A percentile compares a stretch with the other conserved stretches of the same genome.
These are phyloP conservation scores for Nicotiana undulata DNA, from an alignment of 257 asterid genomes.

Conservation along the genomic window DNA sequence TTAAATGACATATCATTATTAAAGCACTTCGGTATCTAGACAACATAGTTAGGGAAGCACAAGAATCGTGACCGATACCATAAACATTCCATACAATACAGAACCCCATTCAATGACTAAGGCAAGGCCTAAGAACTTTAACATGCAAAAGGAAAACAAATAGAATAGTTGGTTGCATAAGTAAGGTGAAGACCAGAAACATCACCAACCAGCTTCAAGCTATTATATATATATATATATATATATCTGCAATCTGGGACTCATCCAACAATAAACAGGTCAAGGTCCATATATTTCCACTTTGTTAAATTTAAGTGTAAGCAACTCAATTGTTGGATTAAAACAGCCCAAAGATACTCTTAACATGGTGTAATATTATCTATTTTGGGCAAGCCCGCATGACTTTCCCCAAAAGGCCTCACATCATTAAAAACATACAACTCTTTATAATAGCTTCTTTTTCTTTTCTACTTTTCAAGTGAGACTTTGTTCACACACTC, in stretches of 20 bases:
- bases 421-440: no score
- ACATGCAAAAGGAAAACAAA: background rate
- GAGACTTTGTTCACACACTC: no score
- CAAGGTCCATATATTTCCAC: background rate
- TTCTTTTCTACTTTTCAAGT: no score
- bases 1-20: background rate
- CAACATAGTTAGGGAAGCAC: background rate
- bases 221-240: background rate
- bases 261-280: background rate
- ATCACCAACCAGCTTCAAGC: background rate
- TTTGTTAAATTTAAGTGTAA: background rate
- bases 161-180: background rate
- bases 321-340: background rate
- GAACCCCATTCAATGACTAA: background rate
- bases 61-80: background rate
- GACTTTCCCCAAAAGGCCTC: no score
- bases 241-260: background rate
- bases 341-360: no score
- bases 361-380: no score
- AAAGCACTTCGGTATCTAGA: background rate
- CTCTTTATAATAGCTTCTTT: no score
- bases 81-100: background rate
- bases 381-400: no score
- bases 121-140: background rate
- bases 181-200: background rate